phyloP scores from a whole-genome alignment of 345 rosid genomes.

The Microthlaspi erraticum region DNA sequence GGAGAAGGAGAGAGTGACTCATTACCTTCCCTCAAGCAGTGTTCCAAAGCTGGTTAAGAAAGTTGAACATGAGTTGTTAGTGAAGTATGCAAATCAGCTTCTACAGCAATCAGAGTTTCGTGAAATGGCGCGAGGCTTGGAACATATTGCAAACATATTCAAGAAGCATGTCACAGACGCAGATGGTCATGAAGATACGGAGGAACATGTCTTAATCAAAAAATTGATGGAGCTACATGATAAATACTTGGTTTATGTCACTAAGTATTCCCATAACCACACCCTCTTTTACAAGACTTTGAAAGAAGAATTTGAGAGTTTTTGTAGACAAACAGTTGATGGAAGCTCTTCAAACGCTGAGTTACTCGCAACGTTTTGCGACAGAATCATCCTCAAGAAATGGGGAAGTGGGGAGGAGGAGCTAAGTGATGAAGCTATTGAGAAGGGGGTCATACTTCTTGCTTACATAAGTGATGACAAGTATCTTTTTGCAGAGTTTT shows the following conservation, averaged over 20 bases:
- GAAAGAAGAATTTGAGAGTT: constrained; percentile 46
- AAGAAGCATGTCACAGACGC: neutral
- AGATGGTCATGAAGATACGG: neutral
- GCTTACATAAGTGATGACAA: constrained; percentile 69
- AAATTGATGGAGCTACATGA: constrained; percentile 82
- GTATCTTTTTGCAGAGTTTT: constrained; percentile 78
- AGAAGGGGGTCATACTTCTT: constrained; percentile 85
- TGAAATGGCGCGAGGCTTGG: constrained; percentile 19
- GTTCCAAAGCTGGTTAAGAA: constrained; percentile 79
- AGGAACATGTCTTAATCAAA: constrained; percentile 65
- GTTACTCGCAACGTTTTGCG: constrained; percentile 43
- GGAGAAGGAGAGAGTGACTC: constrained; percentile 87
- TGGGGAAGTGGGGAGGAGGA: constrained; percentile 48
- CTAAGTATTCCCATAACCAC: constrained; percentile 70
- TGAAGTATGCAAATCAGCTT: constrained; percentile 58
- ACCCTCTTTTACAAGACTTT: constrained; percentile 69
- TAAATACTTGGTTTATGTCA: constrained; percentile 71
- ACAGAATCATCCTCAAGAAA: constrained; percentile 44
- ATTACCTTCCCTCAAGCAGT: constrained; percentile 82
- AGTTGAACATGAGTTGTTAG: constrained; percentile 84
- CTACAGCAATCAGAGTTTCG: constrained; percentile 75
- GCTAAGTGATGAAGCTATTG: constrained; percentile 47
- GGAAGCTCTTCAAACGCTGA: constrained; percentile 46
- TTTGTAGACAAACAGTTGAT: constrained; percentile 41
- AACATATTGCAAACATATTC: no score